Base-by-base conservation (phyloP, 176 grass and related monocot genomes). In the Pharus latifolius region DNA sequence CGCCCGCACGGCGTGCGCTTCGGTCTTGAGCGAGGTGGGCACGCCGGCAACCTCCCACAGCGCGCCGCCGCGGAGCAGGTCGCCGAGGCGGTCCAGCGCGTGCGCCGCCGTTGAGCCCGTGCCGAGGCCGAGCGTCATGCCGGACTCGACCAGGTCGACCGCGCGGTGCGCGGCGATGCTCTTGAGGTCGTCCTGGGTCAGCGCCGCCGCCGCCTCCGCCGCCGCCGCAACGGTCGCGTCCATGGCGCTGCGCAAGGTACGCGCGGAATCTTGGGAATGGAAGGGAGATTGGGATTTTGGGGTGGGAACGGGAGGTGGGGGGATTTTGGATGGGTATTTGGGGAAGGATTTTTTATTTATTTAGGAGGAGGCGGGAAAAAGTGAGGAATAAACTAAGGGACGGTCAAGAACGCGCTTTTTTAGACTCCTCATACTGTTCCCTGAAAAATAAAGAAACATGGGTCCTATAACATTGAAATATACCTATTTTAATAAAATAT, bases 21-120 rank as follows among this genome's bases (percentile, higher is more conserved):
- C 89, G 24, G 89, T 88, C 78, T 88, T 78, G 50, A 79, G 65
- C 37, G 89, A 92, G 79, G 89, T 92, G 14, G 89, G 81, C 24
- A 92, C 74, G 1, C 89, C 85, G 2, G 72, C 73, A 5, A 92
- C 71, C 9, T 58, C 60, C 4, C 38, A 19, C 4, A 92, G 81
- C 1, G 56, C 31, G 26, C 60, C 70, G 0, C n/a, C 1, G 11
- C 43, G 64, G 56, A 92, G 66, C 3, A 92, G 84, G 22, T 79
- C 76, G 0, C 73, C 84, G 23, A 92, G 60, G 32, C 77, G 72
- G 43, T 83, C 63, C 0, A 83, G 64, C 40, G 58, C 72, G 32
- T 83, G 80, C 5, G 72, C 80, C 11, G 63, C 80, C 5, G 80
- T 83, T 8, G 80, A 82, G 27, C 71, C 71, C 0, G 71, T 82